phyloP scores from a whole-genome alignment of 495 filamentous ascomycete species.

The Xylona heveae region DNA sequence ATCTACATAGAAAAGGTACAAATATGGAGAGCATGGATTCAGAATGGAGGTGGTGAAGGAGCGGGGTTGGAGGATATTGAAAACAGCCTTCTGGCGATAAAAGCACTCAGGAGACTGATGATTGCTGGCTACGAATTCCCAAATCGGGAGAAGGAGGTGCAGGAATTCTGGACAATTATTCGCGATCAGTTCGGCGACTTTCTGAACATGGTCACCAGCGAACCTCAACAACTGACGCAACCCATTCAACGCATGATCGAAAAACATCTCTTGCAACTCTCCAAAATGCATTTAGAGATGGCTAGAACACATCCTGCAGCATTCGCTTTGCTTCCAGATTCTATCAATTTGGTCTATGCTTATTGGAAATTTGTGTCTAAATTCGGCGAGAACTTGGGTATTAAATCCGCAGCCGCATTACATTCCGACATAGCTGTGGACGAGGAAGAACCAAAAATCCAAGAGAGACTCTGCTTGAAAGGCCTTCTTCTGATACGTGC shows the following conservation, averaged over 20 bases:
- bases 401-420: slow-evolving; percentile 16
- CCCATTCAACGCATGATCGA: slow-evolving; percentile 32
- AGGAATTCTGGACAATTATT: slow-evolving; percentile 52
- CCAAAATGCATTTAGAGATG: slow-evolving; percentile 83
- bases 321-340: slow-evolving; percentile 62
- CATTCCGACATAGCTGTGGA: slow-evolving; percentile 15
- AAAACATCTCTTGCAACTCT: slow-evolving; percentile 70
- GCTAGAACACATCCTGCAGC: slow-evolving; percentile 48
- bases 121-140: slow-evolving; percentile 69
- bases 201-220: slow-evolving; percentile 25
- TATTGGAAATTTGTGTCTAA: slow-evolving; percentile 68
- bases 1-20: slow-evolving; percentile 58
- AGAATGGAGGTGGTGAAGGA: slow-evolving; percentile 31
- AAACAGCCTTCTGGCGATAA: slow-evolving; percentile 57
- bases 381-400: slow-evolving; percentile 49
- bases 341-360: slow-evolving; percentile 45
- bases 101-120: slow-evolving; percentile 58
- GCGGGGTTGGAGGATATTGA: slow-evolving; percentile 38
- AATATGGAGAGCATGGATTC: slow-evolving; percentile 44
- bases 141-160: slow-evolving; percentile 50
- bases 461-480: slow-evolving; percentile 59
- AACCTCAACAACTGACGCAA: slow-evolving; percentile 24
- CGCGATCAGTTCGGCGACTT: slow-evolving; percentile 52
- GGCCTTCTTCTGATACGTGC: slow-evolving; percentile 66
- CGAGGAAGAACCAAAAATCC: slow-evolving; percentile 30